Percentiles rank a stretch among this genome's conserved stretches.
Conservation (phyloP, 2,329 filamentous ascomycete genomes). For the Dothistroma pini region DNA sequence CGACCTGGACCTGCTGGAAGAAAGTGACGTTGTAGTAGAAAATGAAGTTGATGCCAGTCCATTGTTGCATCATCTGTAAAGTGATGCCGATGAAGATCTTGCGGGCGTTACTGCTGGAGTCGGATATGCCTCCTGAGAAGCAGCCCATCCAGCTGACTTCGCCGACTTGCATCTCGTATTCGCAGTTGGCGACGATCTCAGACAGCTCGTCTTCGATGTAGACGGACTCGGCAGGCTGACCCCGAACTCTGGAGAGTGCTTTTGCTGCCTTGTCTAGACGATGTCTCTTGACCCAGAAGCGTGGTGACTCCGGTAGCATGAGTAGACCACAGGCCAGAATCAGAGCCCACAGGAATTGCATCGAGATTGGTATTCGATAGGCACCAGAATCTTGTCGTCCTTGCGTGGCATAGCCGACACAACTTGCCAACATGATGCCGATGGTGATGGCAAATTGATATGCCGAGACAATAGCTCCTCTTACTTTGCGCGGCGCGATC, state of each 20-base stretch:
- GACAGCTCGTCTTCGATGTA: constrained; percentile 75
- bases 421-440: constrained; percentile 70
- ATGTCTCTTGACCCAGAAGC: constrained; percentile 79
- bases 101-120: constrained; percentile 50
- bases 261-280: constrained; percentile 62
- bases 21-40: constrained; percentile 68
- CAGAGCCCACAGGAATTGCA: constrained; percentile 78
- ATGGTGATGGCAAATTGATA: constrained; percentile 84
- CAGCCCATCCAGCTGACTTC: constrained; percentile 52
- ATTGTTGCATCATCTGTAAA: constrained; percentile 51
- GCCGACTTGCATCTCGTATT: constrained; percentile 70
- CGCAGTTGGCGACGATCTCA: constrained; percentile 85
- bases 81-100: constrained; percentile 46
- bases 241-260: constrained; percentile 66
- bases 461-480: constrained; percentile 72
- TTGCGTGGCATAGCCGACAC: constrained; percentile 70
- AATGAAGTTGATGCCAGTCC: constrained; percentile 93
- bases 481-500: constrained; percentile 60
- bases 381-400: constrained; percentile 58
- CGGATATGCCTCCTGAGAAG: constrained; percentile 54
- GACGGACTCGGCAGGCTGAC: constrained; percentile 67
- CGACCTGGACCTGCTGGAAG: constrained; percentile 72
- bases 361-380: constrained; percentile 75
- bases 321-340: constrained; percentile 69
- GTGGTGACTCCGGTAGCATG: constrained; percentile 77